Evolutionary conservation across 306 rosid species (phyloP).

Genomic region (Hippophae tibetana): DNA sequence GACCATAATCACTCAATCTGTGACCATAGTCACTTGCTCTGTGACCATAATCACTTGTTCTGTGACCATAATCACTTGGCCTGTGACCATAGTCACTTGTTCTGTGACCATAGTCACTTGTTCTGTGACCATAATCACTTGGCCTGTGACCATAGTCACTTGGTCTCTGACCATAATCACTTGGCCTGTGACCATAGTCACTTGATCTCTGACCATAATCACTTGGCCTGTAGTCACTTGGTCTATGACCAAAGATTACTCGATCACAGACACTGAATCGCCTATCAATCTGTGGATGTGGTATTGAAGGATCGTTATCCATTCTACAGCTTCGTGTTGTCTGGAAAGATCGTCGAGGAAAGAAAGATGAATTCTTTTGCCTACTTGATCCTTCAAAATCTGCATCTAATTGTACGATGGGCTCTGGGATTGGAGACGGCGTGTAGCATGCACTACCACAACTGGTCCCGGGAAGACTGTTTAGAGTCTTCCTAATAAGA

Average conservation of each 20-base stretch:
- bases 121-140: slow-evolving; percentile 52
- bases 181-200: slow-evolving; percentile 61
- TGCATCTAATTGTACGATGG: slow-evolving; percentile 75
- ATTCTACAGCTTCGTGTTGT: slow-evolving; percentile 78
- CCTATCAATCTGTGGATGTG: slow-evolving; percentile 75
- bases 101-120: slow-evolving; percentile 49
- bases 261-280: slow-evolving; percentile 94
- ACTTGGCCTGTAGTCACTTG: slow-evolving; percentile 78
- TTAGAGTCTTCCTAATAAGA: slow-evolving; percentile 78
- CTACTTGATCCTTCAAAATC: slow-evolving; percentile 95
- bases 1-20: slow-evolving; percentile 59
- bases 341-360: slow-evolving; percentile 89
- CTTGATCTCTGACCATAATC: slow-evolving; percentile 58
- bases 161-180: slow-evolving; percentile 54
- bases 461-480: slow-evolving; percentile 89
- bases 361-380: slow-evolving; percentile 90
- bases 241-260: slow-evolving; percentile 78
- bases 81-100: slow-evolving; percentile 75
- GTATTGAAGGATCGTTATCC: slow-evolving; percentile 70
- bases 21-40: slow-evolving; percentile 69
- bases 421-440: slow-evolving; percentile 91
- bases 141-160: slow-evolving; percentile 73
- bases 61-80: slow-evolving; percentile 48
- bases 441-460: slow-evolving; percentile 71
- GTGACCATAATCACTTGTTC: slow-evolving; percentile 51